phyloP scores from a whole-genome alignment of 805 yeast genomes.

The Saturnispora silvae region DNA sequence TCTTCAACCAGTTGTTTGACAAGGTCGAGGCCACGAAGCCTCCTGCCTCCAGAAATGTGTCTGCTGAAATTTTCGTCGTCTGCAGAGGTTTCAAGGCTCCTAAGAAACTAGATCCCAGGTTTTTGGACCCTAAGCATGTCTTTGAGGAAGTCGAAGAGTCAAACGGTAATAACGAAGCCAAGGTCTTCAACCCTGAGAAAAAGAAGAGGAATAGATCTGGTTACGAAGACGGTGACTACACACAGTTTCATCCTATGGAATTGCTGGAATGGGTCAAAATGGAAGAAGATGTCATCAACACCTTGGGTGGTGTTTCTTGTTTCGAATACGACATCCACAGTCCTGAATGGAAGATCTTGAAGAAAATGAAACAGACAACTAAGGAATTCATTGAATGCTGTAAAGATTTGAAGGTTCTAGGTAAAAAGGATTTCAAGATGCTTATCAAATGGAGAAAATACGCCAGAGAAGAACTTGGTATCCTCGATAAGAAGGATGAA shows the following conservation, averaged over 20 bases:
- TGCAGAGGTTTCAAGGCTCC: slow-evolving; percentile 96
- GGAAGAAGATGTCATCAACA: slow-evolving; percentile 71
- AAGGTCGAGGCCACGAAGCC: slow-evolving; percentile 98
- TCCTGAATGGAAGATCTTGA: slow-evolving; percentile 62
- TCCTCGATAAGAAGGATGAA: slow-evolving; percentile 43
- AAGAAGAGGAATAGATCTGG: slow-evolving; percentile 88
- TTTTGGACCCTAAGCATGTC: slow-evolving; percentile 85
- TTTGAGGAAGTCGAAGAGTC: slow-evolving; percentile 82
- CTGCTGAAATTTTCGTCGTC: slow-evolving; percentile 97
- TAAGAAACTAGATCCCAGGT: slow-evolving; percentile 82
- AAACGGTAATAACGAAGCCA: slow-evolving; percentile 75
- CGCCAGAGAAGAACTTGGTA: slow-evolving; percentile 67
- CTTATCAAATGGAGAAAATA: slow-evolving; percentile 82
- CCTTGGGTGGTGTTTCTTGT: slow-evolving; percentile 63
- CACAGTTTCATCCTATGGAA: slow-evolving; percentile 58
- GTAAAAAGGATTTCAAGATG: slow-evolving; percentile 83
- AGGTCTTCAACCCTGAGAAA: slow-evolving; percentile 89
- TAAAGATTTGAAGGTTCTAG: slow-evolving; percentile 86
- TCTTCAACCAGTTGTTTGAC: slow-evolving; percentile 88
- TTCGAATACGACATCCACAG: slow-evolving; percentile 53
- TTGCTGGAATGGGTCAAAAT: slow-evolving; percentile 67
- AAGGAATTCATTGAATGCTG: slow-evolving; percentile 72
- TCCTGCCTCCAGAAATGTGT: slow-evolving; percentile 96
- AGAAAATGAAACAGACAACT: slow-evolving; percentile 67
- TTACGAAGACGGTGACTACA: slow-evolving; percentile 88